Percentiles rank a stretch among this genome's conserved stretches.
phyloP scores from a whole-genome alignment of 2,329 filamentous ascomycete species.

The Fusarium haematococcum region DNA sequence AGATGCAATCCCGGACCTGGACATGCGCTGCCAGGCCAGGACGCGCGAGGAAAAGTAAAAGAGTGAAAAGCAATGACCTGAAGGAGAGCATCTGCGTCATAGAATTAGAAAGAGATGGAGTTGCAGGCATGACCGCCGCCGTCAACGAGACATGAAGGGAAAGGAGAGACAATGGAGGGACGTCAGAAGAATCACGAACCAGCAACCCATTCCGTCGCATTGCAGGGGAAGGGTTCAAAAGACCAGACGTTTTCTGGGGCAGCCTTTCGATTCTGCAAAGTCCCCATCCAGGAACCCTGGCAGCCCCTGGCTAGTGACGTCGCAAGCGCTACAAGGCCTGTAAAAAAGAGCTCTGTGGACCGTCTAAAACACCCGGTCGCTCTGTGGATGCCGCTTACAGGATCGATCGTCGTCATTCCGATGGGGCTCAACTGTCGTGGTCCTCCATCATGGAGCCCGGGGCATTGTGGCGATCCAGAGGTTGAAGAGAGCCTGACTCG shows the following conservation, averaged over 20 bases:
- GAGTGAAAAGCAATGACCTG: background rate
- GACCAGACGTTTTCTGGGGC: background rate
- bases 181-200: background rate
- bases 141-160: background rate
- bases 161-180: slow-evolving; percentile 4
- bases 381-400: background rate
- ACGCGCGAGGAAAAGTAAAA: background rate
- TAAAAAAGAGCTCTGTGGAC: background rate
- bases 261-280: slow-evolving; percentile 3
- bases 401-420: slow-evolving; percentile 7
- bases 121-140: background rate
- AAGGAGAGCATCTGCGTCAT: slow-evolving; percentile 14
- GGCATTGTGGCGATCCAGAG: background rate
- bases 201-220: background rate
- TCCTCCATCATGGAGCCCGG: background rate
- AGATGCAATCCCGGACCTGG: slow-evolving; percentile 27
- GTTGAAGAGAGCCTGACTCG: background rate
- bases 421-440: background rate
- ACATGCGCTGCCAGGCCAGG: slow-evolving; percentile 26
- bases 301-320: slow-evolving; percentile 4
- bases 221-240: background rate
- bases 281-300: background rate
- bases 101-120: background rate
- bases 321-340: background rate
- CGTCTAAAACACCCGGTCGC: background rate